These are phyloP conservation scores for Yamadazyma philogaea DNA, from an alignment of 805 yeast species.

Conservation along the genomic window DNA sequence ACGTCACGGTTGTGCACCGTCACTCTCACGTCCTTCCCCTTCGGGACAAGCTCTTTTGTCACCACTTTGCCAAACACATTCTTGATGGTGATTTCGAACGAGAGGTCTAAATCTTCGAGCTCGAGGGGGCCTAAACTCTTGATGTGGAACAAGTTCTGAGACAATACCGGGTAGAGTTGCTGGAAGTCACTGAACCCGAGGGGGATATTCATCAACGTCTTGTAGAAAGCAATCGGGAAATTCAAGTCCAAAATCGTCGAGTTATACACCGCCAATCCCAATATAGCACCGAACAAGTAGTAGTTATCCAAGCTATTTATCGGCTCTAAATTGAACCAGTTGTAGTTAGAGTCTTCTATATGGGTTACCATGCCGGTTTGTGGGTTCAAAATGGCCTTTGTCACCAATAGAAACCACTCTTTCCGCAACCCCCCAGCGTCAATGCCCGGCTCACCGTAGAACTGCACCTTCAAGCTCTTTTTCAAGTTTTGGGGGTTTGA, in stretches of 20 bases:
- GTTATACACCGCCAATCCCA: constrained; percentile 89
- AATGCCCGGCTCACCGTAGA: constrained; percentile 84
- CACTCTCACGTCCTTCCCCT: constrained; percentile 58
- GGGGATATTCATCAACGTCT: constrained; percentile 58
- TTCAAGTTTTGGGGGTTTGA: constrained; percentile 57
- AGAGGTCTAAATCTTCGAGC: constrained; percentile 44
- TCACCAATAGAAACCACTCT: constrained; percentile 86
- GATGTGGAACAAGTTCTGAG: constrained; percentile 30
- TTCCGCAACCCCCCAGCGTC: constrained; percentile 94
- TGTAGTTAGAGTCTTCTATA: constrained; percentile 63
- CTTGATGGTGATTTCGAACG: constrained; percentile 60
- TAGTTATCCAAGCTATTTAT: constrained; percentile 51
- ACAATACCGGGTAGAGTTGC: constrained; percentile 68
- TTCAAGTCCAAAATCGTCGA: constrained; percentile 79
- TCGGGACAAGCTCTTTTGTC: constrained; percentile 50
- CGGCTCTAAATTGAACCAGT: constrained; percentile 69
- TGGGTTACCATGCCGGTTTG: constrained; percentile 62
- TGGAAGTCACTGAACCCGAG: constrained; percentile 61
- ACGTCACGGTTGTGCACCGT: constrained; percentile 53
- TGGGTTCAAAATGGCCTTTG: constrained; percentile 67
- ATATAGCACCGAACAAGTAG: constrained; percentile 75
- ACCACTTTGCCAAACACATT: constrained; percentile 45
- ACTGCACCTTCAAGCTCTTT: constrained; percentile 74
- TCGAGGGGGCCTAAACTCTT: constrained; percentile 25
- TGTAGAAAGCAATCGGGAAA: constrained; percentile 75